Conservation (phyloP, 495 filamentous ascomycete species). For the Neurospora sp. region DNA sequence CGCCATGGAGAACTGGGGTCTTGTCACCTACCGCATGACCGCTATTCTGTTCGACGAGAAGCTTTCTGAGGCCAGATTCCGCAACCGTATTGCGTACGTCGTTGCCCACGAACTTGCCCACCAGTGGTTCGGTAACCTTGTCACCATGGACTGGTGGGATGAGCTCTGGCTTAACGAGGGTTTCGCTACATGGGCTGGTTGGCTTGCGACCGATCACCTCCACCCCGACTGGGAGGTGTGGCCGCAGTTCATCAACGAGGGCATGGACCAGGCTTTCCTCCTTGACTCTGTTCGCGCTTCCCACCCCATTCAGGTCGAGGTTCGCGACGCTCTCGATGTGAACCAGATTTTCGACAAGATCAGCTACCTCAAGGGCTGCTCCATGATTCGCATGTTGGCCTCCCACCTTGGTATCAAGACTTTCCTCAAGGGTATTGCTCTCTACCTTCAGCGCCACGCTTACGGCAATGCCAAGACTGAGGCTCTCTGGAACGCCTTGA, state of each 20-base stretch:
- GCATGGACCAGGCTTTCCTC: constrained; percentile 79
- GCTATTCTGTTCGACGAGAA: constrained; percentile 89
- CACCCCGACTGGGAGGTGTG: constrained; percentile 93
- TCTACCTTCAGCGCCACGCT: constrained; percentile 76
- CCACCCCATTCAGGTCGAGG: constrained; percentile 90
- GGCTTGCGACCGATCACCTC: constrained; percentile 83
- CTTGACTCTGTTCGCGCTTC: constrained; percentile 82
- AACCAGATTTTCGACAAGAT: constrained; percentile 96
- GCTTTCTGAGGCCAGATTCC: constrained; percentile 75
- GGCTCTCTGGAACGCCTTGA: constrained; percentile 86
- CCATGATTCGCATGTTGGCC: constrained; percentile 88
- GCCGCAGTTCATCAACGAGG: constrained; percentile 90
- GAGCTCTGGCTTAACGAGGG: constrained; percentile 96
- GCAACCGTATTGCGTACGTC: constrained; percentile 87
- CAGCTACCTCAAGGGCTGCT: constrained; percentile 91
- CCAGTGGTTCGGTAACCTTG: constrained; percentile 97
- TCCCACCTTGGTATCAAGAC: constrained; percentile 72
- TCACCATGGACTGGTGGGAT: constrained; percentile 86
- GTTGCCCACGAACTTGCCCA: constrained; percentile 92
- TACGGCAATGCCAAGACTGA: constrained; percentile 93
- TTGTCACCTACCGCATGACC: constrained; percentile 91
- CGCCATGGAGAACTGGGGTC: constrained; percentile 79
- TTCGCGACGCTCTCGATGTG: constrained; percentile 80
- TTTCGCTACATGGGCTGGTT: constrained; percentile 97
- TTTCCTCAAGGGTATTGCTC: constrained; percentile 79